Evolutionary conservation across 129 eudicot genomes (phyloP).

Genomic region (sunflower (Helianthus annuus)): HanXRQr2.0-SUNRISE NC_035448.2:110484713-110485212

Average conservation of each 20-base stretch:
- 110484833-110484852: not conserved
- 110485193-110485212: constrained; percentile 51
- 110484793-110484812: constrained; percentile 3
- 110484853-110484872: constrained; percentile 7
- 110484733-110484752: too few relatives aligned
- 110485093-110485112: constrained; percentile 51
- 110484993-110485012: constrained; percentile 74
- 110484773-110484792: constrained; percentile 17
- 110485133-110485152: constrained; percentile 71
- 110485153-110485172: constrained; percentile 62
- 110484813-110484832: not conserved
- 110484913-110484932: constrained; percentile 8
- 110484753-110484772: too few relatives aligned
- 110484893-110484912: not conserved
- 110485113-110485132: constrained; percentile 50
- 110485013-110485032: constrained; percentile 72
- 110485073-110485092: constrained; percentile 57
- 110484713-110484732: too few relatives aligned
- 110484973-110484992: constrained; percentile 55
- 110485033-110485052: constrained; percentile 56
- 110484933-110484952: not conserved
- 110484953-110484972: constrained; percentile 23
- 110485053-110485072: constrained; percentile 63
- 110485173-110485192: constrained; percentile 51
- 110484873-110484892: constrained; percentile 19